Evolutionary conservation across 257 asterid genomes (phyloP).

Genomic region (Ajuga chamaepitys): DNA sequence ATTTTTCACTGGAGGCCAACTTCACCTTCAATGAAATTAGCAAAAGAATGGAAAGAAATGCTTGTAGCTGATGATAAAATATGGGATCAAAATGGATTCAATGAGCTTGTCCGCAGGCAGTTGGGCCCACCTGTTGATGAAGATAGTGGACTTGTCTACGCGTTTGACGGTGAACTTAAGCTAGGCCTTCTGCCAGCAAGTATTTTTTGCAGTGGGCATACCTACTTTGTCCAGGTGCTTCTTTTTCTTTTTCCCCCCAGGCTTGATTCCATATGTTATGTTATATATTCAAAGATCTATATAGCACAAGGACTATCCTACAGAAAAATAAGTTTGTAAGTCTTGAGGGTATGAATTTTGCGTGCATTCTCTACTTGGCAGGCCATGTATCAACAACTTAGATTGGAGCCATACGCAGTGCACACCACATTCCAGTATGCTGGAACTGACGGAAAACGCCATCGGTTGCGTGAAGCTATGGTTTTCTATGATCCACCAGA

Average conservation of each 20-base stretch:
- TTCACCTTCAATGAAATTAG: slow-evolving; percentile 67
- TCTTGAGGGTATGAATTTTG: not conserved
- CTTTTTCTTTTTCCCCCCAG: slow-evolving; percentile 6
- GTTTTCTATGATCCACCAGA: slow-evolving; percentile 82
- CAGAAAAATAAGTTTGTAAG: not conserved
- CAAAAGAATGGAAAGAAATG: slow-evolving; percentile 90
- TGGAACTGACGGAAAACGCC: slow-evolving; percentile 98
- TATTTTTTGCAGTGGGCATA: slow-evolving; percentile 97
- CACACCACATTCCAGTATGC: slow-evolving; percentile 97
- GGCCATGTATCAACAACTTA: slow-evolving; percentile 85
- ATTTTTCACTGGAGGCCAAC: slow-evolving; percentile 98
- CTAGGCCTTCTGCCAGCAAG: slow-evolving; percentile 96
- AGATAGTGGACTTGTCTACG: slow-evolving; percentile 92
- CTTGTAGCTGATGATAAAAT: slow-evolving; percentile 71
- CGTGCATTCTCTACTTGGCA: slow-evolving; percentile 25
- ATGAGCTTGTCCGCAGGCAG: slow-evolving; percentile 70
- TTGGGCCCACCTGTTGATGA: slow-evolving; percentile 96
- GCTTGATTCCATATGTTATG: not conserved
- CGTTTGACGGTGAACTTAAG: slow-evolving; percentile 94
- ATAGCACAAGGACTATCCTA: not conserved
- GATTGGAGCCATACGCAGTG: slow-evolving; percentile 85
- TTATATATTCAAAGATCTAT: not conserved
- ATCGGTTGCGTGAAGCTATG: slow-evolving; percentile 95
- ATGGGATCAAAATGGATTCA: slow-evolving; percentile 99
- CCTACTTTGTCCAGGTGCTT: slow-evolving; percentile 92